A percentile compares a stretch with the other conserved stretches of the same genome.
These are phyloP conservation scores for Pythium periplocum DNA, from an alignment of 352 stramenopile species.

Conservation along the genomic window DNA sequence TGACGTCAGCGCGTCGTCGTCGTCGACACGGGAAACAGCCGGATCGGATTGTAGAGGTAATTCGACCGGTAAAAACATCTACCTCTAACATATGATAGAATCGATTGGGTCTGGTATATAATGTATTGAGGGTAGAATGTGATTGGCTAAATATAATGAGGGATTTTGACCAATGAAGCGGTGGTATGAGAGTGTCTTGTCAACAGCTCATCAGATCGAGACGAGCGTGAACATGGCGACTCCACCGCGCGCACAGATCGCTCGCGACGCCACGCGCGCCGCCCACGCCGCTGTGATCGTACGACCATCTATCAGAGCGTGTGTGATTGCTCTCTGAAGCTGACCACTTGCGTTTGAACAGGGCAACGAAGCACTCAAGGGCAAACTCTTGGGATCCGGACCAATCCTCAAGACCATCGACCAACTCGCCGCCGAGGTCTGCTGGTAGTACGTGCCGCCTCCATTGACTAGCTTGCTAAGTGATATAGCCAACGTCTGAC, in stretches of 20 bases:
- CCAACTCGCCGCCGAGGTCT: conserved; percentile 30
- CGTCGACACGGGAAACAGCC: too few relatives aligned
- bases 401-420: conserved; percentile 49
- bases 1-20: too few relatives aligned
- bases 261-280: conserved; percentile 10
- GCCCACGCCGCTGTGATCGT: conserved; percentile 20
- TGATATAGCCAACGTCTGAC: background rate
- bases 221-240: too few relatives aligned
- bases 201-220: too few relatives aligned
- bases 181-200: too few relatives aligned
- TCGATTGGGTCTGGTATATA: too few relatives aligned
- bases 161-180: too few relatives aligned
- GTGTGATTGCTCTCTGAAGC: background rate
- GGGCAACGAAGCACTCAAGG: conserved; percentile 42
- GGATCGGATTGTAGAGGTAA: too few relatives aligned
- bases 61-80: too few relatives aligned
- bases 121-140: too few relatives aligned
- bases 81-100: too few relatives aligned
- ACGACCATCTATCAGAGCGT: background rate
- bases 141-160: too few relatives aligned
- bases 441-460: conserved; percentile 21
- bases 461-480: background rate
- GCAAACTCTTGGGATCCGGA: conserved; percentile 40
- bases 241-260: conserved; percentile 1
- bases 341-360: conserved; percentile 3